phyloP scores from a whole-genome alignment of 2,329 filamentous ascomycete genomes.

The Hypoxylon sp. region DNA sequence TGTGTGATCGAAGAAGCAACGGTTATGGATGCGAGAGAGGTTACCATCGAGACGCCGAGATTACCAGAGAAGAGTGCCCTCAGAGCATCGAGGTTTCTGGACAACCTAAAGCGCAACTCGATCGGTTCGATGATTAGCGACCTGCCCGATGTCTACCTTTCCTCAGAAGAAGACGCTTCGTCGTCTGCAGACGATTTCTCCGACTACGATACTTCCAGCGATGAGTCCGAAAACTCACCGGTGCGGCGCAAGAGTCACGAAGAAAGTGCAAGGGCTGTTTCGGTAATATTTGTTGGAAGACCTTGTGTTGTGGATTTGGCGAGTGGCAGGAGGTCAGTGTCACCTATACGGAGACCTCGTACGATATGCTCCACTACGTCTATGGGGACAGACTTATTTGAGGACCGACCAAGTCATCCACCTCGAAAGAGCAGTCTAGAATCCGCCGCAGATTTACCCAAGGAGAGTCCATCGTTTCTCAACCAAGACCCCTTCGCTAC shows the following conservation, averaged over 20 bases:
- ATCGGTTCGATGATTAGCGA: slow-evolving; percentile 57
- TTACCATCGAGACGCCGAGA: slow-evolving; percentile 58
- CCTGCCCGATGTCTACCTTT: slow-evolving; percentile 74
- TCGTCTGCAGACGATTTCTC: slow-evolving; percentile 73
- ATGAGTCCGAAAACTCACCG: slow-evolving; percentile 50
- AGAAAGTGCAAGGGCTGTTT: slow-evolving; percentile 71
- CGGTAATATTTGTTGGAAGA: slow-evolving; percentile 72
- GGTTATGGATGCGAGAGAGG: slow-evolving; percentile 49
- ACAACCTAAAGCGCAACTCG: slow-evolving; percentile 57
- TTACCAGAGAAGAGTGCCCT: slow-evolving; percentile 67
- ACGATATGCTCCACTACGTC: slow-evolving; percentile 45
- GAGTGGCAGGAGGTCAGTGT: slow-evolving; percentile 60
- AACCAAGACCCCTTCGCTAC: slow-evolving; percentile 68
- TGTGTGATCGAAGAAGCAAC: slow-evolving; percentile 51
- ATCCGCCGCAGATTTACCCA: slow-evolving; percentile 52
- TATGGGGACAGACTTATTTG: slow-evolving; percentile 51
- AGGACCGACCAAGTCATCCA: slow-evolving; percentile 53
- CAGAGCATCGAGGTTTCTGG: slow-evolving; percentile 63
- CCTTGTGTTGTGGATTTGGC: slow-evolving; percentile 69
- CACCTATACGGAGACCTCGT: slow-evolving; percentile 58
- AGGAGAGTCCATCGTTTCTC: slow-evolving; percentile 64
- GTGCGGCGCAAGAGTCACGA: slow-evolving; percentile 62
- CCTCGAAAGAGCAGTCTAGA: slow-evolving; percentile 62
- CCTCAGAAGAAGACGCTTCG: slow-evolving; percentile 75
- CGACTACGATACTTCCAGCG: slow-evolving; percentile 66